phyloP scores from a whole-genome alignment of 148 eudicot genomes.

The Salicornia ramosissima region DNA sequence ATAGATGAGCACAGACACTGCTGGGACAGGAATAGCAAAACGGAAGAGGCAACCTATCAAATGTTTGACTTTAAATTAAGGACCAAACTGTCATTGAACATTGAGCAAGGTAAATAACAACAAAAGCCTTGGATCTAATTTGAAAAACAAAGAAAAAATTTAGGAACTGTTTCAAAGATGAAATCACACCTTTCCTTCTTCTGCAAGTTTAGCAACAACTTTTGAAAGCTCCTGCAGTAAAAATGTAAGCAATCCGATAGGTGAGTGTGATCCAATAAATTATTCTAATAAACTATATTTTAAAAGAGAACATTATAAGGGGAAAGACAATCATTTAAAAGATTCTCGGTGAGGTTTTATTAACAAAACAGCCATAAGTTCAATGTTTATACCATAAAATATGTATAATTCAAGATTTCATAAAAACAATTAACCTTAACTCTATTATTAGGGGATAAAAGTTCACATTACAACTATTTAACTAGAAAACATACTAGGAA shows the following conservation, averaged over 20 bases:
- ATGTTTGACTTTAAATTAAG: neutral
- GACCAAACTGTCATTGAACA: neutral
- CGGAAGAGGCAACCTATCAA: neutral
- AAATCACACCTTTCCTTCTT: constrained; percentile 83
- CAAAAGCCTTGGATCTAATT: neutral
- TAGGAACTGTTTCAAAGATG: neutral
- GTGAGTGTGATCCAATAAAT: neutral
- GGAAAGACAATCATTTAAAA: neutral
- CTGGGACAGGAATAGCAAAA: constrained; percentile 3
- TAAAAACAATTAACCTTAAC: neutral
- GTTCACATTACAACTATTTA: no score
- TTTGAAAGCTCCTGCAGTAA: constrained; percentile 71
- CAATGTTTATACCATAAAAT: neutral
- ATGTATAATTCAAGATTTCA: neutral
- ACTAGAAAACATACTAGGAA: no score
- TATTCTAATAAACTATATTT: neutral
- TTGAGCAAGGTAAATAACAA: neutral
- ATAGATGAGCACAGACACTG: neutral
- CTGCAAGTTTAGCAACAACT: constrained; percentile 80
- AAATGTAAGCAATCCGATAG: neutral
- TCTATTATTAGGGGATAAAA: neutral
- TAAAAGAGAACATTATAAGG: no score
- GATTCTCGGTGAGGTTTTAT: neutral
- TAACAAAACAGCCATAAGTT: neutral
- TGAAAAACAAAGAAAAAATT: neutral